These are phyloP conservation scores for Aegilops speltoides DNA, from an alignment of 176 grass and related monocot genomes.

Conservation along the genomic window DNA sequence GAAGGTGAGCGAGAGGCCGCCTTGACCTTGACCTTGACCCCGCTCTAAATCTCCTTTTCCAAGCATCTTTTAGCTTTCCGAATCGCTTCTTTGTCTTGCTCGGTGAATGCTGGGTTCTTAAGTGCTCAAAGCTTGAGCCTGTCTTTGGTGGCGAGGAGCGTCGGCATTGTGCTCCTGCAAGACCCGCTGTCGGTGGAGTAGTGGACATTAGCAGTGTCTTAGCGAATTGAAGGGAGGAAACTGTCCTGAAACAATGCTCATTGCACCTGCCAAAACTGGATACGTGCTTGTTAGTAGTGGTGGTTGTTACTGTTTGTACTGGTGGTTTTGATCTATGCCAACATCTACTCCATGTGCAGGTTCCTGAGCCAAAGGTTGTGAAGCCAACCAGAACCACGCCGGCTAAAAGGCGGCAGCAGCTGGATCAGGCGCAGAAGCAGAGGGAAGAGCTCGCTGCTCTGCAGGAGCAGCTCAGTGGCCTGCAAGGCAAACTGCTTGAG, in stretches of 20 bases:
- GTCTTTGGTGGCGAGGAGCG: not conserved
- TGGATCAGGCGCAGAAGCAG: constrained; percentile 55
- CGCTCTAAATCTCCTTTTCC: constrained; percentile 1
- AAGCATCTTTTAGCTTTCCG: constrained; percentile 22
- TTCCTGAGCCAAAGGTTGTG: constrained; percentile 41
- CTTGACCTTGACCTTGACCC: not conserved
- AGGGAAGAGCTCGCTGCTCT: constrained; percentile 73
- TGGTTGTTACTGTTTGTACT: not conserved
- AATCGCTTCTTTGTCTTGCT: constrained; percentile 26
- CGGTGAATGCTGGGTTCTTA: constrained; percentile 16
- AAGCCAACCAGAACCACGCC: constrained; percentile 36
- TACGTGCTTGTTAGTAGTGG: not conserved
- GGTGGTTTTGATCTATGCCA: constrained; percentile 39
- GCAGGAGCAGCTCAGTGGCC: constrained; percentile 64
- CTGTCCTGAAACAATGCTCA: constrained; percentile 11
- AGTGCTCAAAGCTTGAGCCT: not conserved
- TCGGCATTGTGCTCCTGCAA: not conserved
- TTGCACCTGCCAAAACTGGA: constrained; percentile 6
- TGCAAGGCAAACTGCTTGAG: constrained; percentile 72
- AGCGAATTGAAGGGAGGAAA: constrained; percentile 25
- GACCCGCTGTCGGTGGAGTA: not conserved
- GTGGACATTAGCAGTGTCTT: not conserved
- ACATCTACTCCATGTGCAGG: constrained; percentile 30
- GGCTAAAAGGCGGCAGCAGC: constrained; percentile 42
- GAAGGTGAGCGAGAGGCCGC: constrained; percentile 30